Percentiles rank a stretch among this genome's conserved stretches.
Evolutionary conservation across 2,329 filamentous ascomycete species (phyloP).

Genomic region (Microcyclospora tardicrescens): DNA sequence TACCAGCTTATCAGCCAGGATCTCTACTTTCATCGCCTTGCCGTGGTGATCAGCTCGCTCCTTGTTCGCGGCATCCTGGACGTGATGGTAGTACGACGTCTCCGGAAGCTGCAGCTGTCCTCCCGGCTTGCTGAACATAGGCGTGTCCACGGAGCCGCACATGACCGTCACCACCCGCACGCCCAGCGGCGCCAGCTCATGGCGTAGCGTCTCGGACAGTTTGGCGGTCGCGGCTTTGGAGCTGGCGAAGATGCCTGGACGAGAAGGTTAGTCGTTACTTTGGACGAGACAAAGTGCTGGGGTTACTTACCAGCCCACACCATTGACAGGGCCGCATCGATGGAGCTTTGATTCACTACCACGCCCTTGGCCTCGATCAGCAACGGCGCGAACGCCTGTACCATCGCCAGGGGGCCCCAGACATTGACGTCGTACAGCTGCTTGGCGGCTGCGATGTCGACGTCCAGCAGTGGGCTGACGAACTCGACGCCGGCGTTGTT

Average conservation of each 20-base stretch:
- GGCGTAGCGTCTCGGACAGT: slow-evolving; percentile 13
- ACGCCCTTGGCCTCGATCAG: slow-evolving; percentile 26
- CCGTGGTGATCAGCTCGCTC: background rate
- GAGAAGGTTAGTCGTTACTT: no score
- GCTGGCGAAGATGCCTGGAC: slow-evolving; percentile 10
- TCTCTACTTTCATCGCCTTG: background rate
- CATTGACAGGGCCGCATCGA: slow-evolving; percentile 15
- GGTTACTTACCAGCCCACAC: no score
- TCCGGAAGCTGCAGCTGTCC: background rate
- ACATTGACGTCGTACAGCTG: slow-evolving; percentile 24
- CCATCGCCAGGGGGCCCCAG: slow-evolving; percentile 16
- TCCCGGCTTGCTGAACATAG: background rate
- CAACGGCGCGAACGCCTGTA: slow-evolving; percentile 20
- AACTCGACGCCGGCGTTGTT: slow-evolving; percentile 35
- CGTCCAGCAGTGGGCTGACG: slow-evolving; percentile 18
- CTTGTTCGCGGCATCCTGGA: background rate
- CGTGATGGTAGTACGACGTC: background rate
- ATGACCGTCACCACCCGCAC: slow-evolving; percentile 15
- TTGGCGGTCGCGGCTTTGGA: slow-evolving; percentile 14
- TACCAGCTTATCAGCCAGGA: background rate
- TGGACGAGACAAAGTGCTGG: no score
- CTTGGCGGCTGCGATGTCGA: slow-evolving; percentile 13
- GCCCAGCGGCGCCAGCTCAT: slow-evolving; percentile 14
- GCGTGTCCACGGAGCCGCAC: slow-evolving; percentile 9
- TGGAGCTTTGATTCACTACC: slow-evolving; percentile 28